Conservation (phyloP, 228 moss, liverwort and hornwort species). For the Sphagnum magellanicum region DNA sequence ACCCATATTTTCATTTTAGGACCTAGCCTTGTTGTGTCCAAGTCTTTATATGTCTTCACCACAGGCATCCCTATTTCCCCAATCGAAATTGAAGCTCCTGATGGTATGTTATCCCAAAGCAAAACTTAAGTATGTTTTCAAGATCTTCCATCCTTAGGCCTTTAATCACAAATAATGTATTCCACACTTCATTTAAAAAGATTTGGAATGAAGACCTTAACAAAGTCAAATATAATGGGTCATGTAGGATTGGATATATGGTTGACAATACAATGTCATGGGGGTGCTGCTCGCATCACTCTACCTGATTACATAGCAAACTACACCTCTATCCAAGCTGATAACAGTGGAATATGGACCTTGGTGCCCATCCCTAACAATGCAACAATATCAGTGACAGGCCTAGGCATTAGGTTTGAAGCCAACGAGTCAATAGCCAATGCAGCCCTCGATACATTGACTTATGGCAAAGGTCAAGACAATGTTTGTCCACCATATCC, state of each 20-base stretch:
- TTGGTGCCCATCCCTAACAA: constrained; percentile 27
- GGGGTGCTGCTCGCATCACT: constrained; percentile 42
- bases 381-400: constrained; percentile 17
- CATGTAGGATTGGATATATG: constrained; percentile 30
- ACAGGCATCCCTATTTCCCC: constrained; percentile 44
- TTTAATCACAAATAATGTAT: not conserved
- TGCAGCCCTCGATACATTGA: constrained; percentile 33
- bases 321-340: constrained; percentile 27
- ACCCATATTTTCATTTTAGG: constrained; percentile 30
- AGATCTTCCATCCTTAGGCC: not conserved
- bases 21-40: constrained; percentile 23
- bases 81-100: constrained; percentile 43
- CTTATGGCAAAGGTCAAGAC: constrained; percentile 45
- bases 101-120: constrained; percentile 15
- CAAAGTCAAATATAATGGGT: not conserved
- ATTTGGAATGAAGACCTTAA: not conserved
- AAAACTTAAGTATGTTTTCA: not conserved
- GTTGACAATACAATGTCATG: constrained; percentile 47
- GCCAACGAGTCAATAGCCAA: constrained; percentile 41
- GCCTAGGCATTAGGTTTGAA: constrained; percentile 38
- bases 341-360: constrained; percentile 34
- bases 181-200: not conserved
- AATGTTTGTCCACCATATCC: constrained; percentile 32
- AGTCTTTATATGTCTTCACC: constrained; percentile 43
- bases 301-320: constrained; percentile 39